Evolutionary conservation across 2,329 filamentous ascomycete species (phyloP), one percentile per base, ranked within the genome.

Genomic region (Apiospora arundinis): DNA sequence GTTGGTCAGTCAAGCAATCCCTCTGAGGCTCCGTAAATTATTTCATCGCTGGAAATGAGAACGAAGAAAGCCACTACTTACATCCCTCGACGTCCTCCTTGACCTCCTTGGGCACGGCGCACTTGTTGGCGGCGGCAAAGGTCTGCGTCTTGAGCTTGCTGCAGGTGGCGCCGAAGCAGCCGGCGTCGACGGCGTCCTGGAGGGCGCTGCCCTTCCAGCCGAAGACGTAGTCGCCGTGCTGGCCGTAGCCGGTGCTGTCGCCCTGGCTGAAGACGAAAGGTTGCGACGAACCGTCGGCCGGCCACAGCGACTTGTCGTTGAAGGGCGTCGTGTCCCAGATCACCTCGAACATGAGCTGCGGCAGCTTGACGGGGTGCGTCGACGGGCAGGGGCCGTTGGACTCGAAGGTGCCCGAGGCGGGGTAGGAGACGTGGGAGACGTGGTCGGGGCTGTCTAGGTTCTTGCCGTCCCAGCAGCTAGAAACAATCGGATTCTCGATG

Each of bases 301-400:
- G 77, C 77, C 77, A 79, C 4, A 79, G n/a, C 16, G 71, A 69
- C 69, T 72, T 69, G 70, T 78, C 74, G 45, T 79, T 79, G 69
- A 79, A 79, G 5, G 72, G 72, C 44, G 73, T 73, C 11, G 78
- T 79, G 69, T 83, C 79, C 83, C 86, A 92, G 77, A 89, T 85
- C 70, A 89, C 85, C 78, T 91, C 89, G 75, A 84, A 89, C 82
- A 92, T 91, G 71, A 92, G 83, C 23, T 89, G 89, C 18, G 89
- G 83, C 4, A 90, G 81, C 74, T 87, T 87, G 1, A 85, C 83
- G 0, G 88, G 88, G 75, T 89, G 86, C 2, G 81, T 81, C 2
- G 44, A 68, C 0, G 88, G 88, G 74, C 88, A 90, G 14, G 74
- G 70, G 14, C 88, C 88, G 66, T 78, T 82, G 75, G 88, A 84